Base-by-base conservation (phyloP, 2,329 filamentous ascomycete genomes). In the Canariomyces notabilis region DNA sequence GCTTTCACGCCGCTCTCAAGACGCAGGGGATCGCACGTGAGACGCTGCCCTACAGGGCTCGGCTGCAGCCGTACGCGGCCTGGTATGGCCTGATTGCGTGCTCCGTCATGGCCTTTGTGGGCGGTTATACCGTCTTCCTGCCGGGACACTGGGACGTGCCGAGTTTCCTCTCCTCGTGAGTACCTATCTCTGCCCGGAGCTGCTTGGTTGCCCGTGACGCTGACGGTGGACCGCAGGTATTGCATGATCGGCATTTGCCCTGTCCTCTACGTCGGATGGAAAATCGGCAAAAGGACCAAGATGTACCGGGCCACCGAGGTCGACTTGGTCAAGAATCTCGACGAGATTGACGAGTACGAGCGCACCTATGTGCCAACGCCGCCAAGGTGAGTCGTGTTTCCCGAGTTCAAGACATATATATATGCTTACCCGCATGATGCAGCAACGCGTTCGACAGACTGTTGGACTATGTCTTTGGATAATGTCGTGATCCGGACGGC, bases 261-360 rank as follows among this genome's bases (percentile, higher is more conserved):
- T 3, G 7, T 70, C 5, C 67, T 89, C 8, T 89, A 78, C 58
- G 21, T 83, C 3, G 74, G 72, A 5, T 88, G 82, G 79, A 89
- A 89, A 65, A 7, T 85, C 2, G 46, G 77, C 54, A 79, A 83
- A 62, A 73, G 71, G 58, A 85, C 82, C 0, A 79, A 74, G 53
- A 71, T 76, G 49, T 64, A 75, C 42, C 69, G 67, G 37, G 69
- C 79, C 1, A 65, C 73, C 16, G 76, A 85, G 42, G 74, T 80
- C 0, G 83, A 88, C 61, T 62, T 87, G 35, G 58, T 74, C 22
- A 76, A 76, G 29, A 82, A 83, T 48, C 67, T 86, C 48, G 76
- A 76, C 6, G 83, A 85, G 62, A 65, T 75, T 23, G 69, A 72
- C 50, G 70, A 72, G 57, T 71, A 72, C 44, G 67, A 70, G 57